Evolutionary conservation across 2,329 filamentous ascomycete genomes (phyloP).

Genomic region (Cladosporium sp.): DNA sequence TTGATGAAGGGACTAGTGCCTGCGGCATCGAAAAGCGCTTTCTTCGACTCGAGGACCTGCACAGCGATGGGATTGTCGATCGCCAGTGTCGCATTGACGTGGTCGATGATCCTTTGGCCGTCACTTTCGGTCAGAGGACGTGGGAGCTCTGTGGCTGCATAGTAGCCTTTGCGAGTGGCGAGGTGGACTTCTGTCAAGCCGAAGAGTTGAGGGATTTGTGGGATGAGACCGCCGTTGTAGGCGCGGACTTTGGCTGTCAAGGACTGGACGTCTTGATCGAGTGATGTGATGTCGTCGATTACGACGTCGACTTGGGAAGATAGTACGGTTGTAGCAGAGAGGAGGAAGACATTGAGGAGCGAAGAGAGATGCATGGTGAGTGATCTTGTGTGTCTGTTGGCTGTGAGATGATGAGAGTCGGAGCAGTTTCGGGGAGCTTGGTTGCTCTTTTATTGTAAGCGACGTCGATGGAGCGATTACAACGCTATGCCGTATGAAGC

Average conservation of each 20-base stretch:
- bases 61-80: constrained; percentile 16
- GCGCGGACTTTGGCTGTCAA: constrained; percentile 21
- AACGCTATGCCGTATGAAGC: too few relatives aligned
- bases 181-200: constrained; percentile 14
- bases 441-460: too few relatives aligned
- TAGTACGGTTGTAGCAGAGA: background rate
- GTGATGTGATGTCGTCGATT: constrained; percentile 23
- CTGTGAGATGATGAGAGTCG: background rate
- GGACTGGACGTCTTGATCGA: constrained; percentile 21
- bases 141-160: constrained; percentile 13
- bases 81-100: constrained; percentile 16
- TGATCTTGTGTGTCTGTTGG: background rate
- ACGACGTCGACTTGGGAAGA: constrained; percentile 16
- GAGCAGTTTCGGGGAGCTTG: too few relatives aligned
- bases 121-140: constrained; percentile 12
- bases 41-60: constrained; percentile 4
- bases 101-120: constrained; percentile 13
- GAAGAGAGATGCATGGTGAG: background rate
- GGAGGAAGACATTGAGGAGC: background rate
- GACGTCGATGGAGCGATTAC: too few relatives aligned
- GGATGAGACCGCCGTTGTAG: constrained; percentile 23
- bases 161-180: constrained; percentile 18
- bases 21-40: constrained; percentile 4
- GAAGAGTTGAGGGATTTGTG: constrained; percentile 12
- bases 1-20: constrained; percentile 7